phyloP scores from a whole-genome alignment of 2,329 filamentous ascomycete genomes.

The Sporothrix brunneoviolacea region DNA sequence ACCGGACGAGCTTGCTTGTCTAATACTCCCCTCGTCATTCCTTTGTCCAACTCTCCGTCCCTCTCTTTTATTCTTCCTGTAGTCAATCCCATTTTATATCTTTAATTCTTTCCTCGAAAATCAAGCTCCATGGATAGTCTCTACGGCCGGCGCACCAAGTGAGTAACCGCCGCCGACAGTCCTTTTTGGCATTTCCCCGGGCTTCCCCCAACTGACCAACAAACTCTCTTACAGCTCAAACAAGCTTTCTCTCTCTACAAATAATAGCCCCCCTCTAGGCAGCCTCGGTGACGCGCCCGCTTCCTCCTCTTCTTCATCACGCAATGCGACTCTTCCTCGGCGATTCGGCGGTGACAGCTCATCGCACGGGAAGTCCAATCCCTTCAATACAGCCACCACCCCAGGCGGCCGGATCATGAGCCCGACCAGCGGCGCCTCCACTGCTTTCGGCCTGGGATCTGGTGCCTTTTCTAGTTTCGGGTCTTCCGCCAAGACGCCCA shows the following conservation, averaged over 20 bases:
- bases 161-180: constrained; percentile 31
- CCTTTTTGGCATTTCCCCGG: not conserved
- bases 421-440: constrained; percentile 70
- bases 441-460: constrained; percentile 87
- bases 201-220: not conserved
- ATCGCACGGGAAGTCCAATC: constrained; percentile 70
- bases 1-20: not conserved
- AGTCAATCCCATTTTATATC: constrained; percentile 8
- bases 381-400: constrained; percentile 70
- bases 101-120: constrained; percentile 18
- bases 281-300: constrained; percentile 30
- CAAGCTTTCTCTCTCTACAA: constrained; percentile 84
- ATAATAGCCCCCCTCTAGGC: constrained; percentile 11
- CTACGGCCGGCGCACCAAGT: constrained; percentile 84
- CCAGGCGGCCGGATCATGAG: constrained; percentile 61
- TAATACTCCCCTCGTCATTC: not conserved
- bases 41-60: not conserved
- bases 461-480: constrained; percentile 97
- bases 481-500: constrained; percentile 75
- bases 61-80: constrained; percentile 16
- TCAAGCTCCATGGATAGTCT: constrained; percentile 51
- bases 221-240: constrained; percentile 51
- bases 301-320: constrained; percentile 42
- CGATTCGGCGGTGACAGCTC: constrained; percentile 67
- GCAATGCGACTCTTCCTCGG: constrained; percentile 61